Base-by-base conservation (phyloP, 768 basidiomycete genomes). In the Calocybe gangraenosa region DNA sequence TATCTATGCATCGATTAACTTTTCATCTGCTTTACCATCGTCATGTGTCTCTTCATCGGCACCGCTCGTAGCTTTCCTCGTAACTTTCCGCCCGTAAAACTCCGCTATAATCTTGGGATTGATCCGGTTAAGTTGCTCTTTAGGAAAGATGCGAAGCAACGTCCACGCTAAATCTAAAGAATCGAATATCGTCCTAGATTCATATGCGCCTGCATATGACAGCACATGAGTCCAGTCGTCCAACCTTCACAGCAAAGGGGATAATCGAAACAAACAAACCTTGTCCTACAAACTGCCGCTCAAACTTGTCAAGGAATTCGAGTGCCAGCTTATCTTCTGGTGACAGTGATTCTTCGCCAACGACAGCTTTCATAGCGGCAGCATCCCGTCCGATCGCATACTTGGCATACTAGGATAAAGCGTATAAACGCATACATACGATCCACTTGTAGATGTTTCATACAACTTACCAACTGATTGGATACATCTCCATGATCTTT, bases 401-500 rank as follows among this genome's bases (percentile, higher is more conserved):
- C 70, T 96, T 94, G 64, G 93, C 93, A 65, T 95, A 96, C 89
- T 94, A 37, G 8, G 20, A 43, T 43, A 47, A 42, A 28, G 11
- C 48, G 19, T 37, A 40, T 48, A 32, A 53, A 45, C 30, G 31
- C 31, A 25, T 39, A 30, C 19, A 15, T 7, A 34, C n/a, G 9
- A 7, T n/a, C 7, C 6, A 35, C 17, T n/a, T 7, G 14, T 7
- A 35, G 7, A 14, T n/a, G 30, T 42, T 46, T 50, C 37, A 52
- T 46, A 51, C 43, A 32, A 70, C 89, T 46, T 57, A 91, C 92
- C 74, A 96, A 71, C 71, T 97, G 95, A 74, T 99, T 99, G 11
- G 96, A 98, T 28, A 99, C 96, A 68, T 99, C 96, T 59, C 93
- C 90, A 65, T 98, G 96, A 68, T 99, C 96, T 70, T 95, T 95